Conservation (phyloP, 2,329 filamentous ascomycete species). For the Ceratocystis smalleyi region DNA sequence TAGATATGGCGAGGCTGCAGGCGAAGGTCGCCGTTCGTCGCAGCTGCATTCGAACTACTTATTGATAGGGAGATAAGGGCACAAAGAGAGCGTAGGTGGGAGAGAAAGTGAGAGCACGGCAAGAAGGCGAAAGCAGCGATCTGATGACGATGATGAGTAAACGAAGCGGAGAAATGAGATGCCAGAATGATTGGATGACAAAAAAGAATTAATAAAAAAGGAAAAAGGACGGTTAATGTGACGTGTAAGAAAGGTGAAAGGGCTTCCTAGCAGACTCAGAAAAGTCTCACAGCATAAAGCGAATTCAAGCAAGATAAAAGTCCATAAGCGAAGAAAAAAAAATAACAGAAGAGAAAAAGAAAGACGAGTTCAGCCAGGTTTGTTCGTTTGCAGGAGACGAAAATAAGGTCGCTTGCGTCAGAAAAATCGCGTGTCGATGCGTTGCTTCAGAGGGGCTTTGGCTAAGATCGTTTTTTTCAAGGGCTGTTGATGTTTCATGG, state of each 20-base stretch:
- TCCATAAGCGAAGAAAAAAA: not conserved
- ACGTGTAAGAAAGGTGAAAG: not conserved
- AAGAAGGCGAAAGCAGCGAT: not conserved
- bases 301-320: not conserved
- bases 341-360: not conserved
- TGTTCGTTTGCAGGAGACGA: not conserved
- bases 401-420: constrained; percentile 6
- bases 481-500: constrained; percentile 2
- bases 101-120: too few relatives aligned
- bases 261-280: too few relatives aligned
- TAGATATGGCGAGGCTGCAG: constrained; percentile 5
- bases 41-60: constrained; percentile 6
- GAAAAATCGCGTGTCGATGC: not conserved
- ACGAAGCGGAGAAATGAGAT: not conserved
- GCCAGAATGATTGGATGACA: not conserved
- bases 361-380: not conserved
- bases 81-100: too few relatives aligned
- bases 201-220: constrained; percentile 1
- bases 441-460: not conserved
- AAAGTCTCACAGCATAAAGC: not conserved
- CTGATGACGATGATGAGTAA: not conserved
- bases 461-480: not conserved
- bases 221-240: not conserved
- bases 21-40: not conserved
- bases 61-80: not conserved